Percentiles rank a stretch among this genome's conserved stretches.
phyloP scores from a whole-genome alignment of 2,329 filamentous ascomycete genomes.

The Talaromyces sp. region DNA sequence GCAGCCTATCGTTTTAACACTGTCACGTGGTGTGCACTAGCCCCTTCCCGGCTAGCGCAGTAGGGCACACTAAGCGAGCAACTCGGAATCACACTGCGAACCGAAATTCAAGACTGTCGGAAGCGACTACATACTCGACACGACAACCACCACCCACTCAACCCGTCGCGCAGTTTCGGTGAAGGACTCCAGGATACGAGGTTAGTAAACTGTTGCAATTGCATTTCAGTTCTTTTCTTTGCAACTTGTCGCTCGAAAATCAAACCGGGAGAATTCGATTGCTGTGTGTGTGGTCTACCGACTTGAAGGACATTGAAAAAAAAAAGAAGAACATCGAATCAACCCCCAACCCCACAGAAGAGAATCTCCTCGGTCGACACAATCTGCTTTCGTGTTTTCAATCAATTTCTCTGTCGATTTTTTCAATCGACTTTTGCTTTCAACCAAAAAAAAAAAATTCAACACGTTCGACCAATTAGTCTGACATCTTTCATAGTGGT shows the following conservation, averaged over 20 bases:
- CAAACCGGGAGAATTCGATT: neutral
- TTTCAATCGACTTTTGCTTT: neutral
- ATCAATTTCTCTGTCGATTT: neutral
- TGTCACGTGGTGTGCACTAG: slow-evolving; percentile 13
- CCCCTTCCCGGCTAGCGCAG: slow-evolving; percentile 25
- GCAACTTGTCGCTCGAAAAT: slow-evolving; percentile 1
- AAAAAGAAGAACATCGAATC: neutral
- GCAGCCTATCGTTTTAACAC: neutral
- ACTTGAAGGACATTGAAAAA: neutral
- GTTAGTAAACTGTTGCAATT: slow-evolving; percentile 28
- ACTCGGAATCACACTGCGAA: slow-evolving; percentile 37
- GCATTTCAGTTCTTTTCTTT: slow-evolving; percentile 13
- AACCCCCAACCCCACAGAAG: neutral
- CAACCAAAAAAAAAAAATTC: neutral
- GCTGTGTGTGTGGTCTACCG: neutral
- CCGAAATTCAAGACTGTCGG: slow-evolving; percentile 41
- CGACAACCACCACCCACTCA: slow-evolving; percentile 32
- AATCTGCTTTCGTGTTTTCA: neutral
- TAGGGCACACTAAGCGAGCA: slow-evolving; percentile 42
- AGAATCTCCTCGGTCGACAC: slow-evolving; percentile 7
- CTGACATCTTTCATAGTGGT: slow-evolving; percentile 25
- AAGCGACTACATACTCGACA: slow-evolving; percentile 35
- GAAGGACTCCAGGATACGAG: slow-evolving; percentile 42
- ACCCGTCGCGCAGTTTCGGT: slow-evolving; percentile 39
- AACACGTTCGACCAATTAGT: slow-evolving; percentile 5